Evolutionary conservation across 192 early-diverging fungal genomes (phyloP).

Genomic region (Hyaloraphidium curvatum): DNA sequence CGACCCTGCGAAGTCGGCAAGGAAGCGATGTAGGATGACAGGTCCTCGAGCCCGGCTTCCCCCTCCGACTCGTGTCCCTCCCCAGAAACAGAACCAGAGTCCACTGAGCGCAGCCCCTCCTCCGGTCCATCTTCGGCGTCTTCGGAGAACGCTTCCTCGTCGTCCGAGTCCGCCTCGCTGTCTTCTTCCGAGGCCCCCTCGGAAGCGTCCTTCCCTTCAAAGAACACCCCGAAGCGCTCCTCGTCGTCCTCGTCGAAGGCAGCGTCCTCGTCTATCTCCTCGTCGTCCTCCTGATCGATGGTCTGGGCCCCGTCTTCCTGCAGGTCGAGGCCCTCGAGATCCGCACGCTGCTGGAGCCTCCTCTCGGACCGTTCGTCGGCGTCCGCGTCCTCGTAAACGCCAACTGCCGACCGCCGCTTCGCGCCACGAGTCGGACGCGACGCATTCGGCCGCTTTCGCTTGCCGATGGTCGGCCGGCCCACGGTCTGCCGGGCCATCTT

Average conservation of each 20-base stretch:
- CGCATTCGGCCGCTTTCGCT: no score
- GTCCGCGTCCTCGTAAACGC: no score
- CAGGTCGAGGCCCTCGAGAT: no score
- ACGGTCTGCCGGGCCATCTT: no score
- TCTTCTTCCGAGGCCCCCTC: background rate
- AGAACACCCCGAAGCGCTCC: conserved; percentile 57
- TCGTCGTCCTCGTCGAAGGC: conserved; percentile 75
- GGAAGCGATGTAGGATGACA: conserved; percentile 3
- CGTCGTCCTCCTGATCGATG: no score
- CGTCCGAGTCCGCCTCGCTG: conserved; percentile 12
- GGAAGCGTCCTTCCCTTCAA: conserved; percentile 21
- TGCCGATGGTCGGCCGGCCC: no score
- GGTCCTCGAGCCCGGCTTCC: conserved; percentile 6
- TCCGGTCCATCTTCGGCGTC: conserved; percentile 19
- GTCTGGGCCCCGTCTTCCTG: no score
- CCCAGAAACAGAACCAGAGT: conserved; percentile 4
- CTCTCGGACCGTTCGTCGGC: no score
- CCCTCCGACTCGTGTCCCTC: background rate
- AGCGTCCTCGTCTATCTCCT: conserved; percentile 82
- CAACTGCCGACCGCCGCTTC: no score
- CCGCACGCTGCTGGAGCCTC: no score
- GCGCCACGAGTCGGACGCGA: no score
- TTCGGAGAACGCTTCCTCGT: conserved; percentile 18
- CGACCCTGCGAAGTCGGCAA: conserved; percentile 8
- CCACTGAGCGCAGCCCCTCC: conserved; percentile 19